These are phyloP conservation scores for Draba incana DNA, from an alignment of 345 rosid species.

Conservation along the genomic window DNA sequence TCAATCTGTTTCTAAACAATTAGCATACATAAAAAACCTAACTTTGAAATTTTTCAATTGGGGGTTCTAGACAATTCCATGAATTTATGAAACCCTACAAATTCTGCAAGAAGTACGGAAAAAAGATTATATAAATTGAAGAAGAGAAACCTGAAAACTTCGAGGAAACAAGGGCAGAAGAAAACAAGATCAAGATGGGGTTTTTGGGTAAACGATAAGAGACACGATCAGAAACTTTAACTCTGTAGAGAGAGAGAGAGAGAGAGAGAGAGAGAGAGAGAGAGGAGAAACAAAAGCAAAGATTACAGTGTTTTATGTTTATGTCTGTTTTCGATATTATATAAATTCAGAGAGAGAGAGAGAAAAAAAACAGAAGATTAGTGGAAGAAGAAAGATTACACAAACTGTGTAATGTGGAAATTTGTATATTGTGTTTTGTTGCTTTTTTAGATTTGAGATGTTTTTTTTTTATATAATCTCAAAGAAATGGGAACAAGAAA, in stretches of 20 bases:
- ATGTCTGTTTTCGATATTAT: constrained; percentile 13
- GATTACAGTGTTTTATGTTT: constrained; percentile 28
- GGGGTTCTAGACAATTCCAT: not conserved
- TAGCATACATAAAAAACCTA: constrained; percentile 24
- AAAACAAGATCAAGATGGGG: constrained; percentile 43
- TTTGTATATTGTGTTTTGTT: constrained; percentile 25
- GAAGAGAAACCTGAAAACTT: constrained; percentile 36
- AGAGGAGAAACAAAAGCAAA: constrained; percentile 29
- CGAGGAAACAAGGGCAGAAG: constrained; percentile 34
- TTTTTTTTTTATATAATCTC: constrained; percentile 20
- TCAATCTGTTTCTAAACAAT: not conserved
- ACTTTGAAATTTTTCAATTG: not conserved
- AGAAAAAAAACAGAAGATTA: not conserved
- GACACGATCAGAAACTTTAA: constrained; percentile 58
- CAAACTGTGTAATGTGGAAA: constrained; percentile 10
- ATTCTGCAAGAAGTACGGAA: constrained; percentile 17
- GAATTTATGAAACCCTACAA: constrained; percentile 21
- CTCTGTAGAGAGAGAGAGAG: constrained; percentile 41
- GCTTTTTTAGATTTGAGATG: not conserved
- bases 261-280: constrained; percentile 21
- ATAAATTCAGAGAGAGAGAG: constrained; percentile 21
- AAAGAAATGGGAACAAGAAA: constrained; percentile 44
- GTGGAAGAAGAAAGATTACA: not conserved
- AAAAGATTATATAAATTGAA: constrained; percentile 15
- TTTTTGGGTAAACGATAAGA: constrained; percentile 43